phyloP scores from a whole-genome alignment of 805 yeast genomes.

The Metschnikowia picachoensis region DNA sequence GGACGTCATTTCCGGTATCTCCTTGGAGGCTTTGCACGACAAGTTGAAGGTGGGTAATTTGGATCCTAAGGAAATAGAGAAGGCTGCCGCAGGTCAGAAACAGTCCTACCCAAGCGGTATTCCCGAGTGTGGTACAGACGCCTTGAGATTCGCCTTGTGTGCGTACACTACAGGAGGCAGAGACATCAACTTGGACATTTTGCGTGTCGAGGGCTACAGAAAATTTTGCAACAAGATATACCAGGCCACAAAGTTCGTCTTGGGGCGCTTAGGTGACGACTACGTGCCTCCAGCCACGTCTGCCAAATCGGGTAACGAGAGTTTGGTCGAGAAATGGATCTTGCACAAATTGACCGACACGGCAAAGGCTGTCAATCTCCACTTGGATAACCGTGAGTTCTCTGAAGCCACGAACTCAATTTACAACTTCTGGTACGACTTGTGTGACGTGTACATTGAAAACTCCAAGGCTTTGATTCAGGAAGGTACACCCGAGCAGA shows the following conservation, averaged over 20 bases:
- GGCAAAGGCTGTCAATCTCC: constrained; percentile 56
- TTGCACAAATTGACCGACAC: constrained; percentile 77
- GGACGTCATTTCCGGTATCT: constrained; percentile 88
- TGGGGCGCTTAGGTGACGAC: constrained; percentile 87
- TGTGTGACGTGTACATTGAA: constrained; percentile 97
- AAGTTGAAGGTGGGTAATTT: constrained; percentile 78
- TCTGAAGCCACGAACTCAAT: constrained; percentile 80
- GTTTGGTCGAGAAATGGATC: constrained; percentile 96
- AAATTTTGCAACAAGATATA: constrained; percentile 99
- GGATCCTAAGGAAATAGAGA: constrained; percentile 82
- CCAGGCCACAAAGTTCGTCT: constrained; percentile 96
- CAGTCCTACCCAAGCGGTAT: constrained; percentile 93
- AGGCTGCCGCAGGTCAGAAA: constrained; percentile 84
- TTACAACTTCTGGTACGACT: constrained; percentile 93
- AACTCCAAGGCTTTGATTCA: constrained; percentile 89
- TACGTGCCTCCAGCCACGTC: constrained; percentile 73
- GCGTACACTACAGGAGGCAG: constrained; percentile 99
- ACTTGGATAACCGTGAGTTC: constrained; percentile 83
- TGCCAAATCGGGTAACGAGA: constrained; percentile 69
- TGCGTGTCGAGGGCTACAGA: constrained; percentile 97
- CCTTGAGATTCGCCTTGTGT: constrained; percentile 95
- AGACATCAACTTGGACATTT: constrained; percentile 92
- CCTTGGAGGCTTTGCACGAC: constrained; percentile 73
- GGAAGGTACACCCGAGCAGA: constrained; percentile 84
- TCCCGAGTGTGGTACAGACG: constrained; percentile 99